Base-by-base conservation (phyloP, 2,329 filamentous ascomycete species). In the Aureobasidium sp. region DNA sequence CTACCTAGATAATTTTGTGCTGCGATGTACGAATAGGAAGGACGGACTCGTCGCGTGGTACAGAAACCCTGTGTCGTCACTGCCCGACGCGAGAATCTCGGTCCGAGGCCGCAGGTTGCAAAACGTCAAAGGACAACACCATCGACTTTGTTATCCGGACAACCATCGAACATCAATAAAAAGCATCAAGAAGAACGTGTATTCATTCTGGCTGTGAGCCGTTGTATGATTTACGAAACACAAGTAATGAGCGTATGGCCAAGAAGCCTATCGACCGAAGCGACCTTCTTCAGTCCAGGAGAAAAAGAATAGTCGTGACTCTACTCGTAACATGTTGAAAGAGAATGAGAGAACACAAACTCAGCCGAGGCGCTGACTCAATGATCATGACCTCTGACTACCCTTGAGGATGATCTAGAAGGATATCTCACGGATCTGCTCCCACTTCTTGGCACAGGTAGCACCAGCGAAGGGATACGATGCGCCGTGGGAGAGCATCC, bases 391-490 rank as follows among this genome's bases (percentile, higher is more conserved):
- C n/a, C 30, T 32, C 13, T 30, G 27, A n/a, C 11, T 3, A 13
- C 16, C 16, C 29, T 15, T 45, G 9, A 36, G 21, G 21, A 39
- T 48, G 34, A 30, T 16, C 29, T 45, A 49, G 55, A 59, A 36
- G 6, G 37, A 36, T 25, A 55, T 29, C n/a, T 54, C 52, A 16
- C 58, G 60, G 21, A 81, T 67, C 69, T 84, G 79, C 16, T 75
- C 71, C 79, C 82, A 86, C 73, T 84, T 85, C 73, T 82, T 84
- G 71, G 85, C 84, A 67, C 82, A 85, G 0, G 84, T 86, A 2
- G 82, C 78, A 66, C 83, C 81, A 3, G 83, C 83, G 67, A 86
- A 86, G 37, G 76, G 75, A 67, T 86, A 86, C 3, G 78, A 79
- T 8, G 82, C 83, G 2, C 82, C 81, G 48, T 80, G 69, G 3